Evolutionary conservation across 2,329 filamentous ascomycete species (phyloP).

Genomic region (Niveomyces coronatus): DNA sequence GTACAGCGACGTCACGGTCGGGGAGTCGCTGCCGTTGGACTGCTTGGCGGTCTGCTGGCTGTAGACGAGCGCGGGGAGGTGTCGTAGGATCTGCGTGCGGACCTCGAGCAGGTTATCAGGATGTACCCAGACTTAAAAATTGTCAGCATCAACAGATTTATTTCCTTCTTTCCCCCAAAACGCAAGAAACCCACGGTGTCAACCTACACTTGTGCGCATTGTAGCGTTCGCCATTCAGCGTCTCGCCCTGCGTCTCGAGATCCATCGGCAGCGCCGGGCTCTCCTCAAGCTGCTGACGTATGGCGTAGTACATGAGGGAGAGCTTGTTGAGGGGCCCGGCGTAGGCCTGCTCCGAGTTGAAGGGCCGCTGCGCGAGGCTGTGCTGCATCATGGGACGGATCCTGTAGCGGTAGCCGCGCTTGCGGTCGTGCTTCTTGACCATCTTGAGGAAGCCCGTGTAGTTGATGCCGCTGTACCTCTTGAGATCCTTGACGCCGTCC

Average conservation of each 20-base stretch:
- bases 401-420: slow-evolving; percentile 75
- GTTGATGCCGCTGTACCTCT: slow-evolving; percentile 92
- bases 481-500: slow-evolving; percentile 83
- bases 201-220: slow-evolving; percentile 74
- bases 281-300: slow-evolving; percentile 71
- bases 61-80: slow-evolving; percentile 84
- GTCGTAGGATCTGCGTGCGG: slow-evolving; percentile 88
- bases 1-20: slow-evolving; percentile 89
- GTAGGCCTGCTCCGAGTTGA: slow-evolving; percentile 88
- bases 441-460: slow-evolving; percentile 98
- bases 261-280: slow-evolving; percentile 33
- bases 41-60: slow-evolving; percentile 79
- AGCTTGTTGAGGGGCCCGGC: slow-evolving; percentile 81
- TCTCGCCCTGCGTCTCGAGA: slow-evolving; percentile 43
- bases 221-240: slow-evolving; percentile 60
- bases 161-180: too few relatives aligned
- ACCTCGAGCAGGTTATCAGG: slow-evolving; percentile 92
- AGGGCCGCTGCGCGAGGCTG: slow-evolving; percentile 74
- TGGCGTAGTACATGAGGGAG: slow-evolving; percentile 92
- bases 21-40: slow-evolving; percentile 70
- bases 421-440: slow-evolving; percentile 97
- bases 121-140: slow-evolving; percentile 73
- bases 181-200: too few relatives aligned
- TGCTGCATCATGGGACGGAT: slow-evolving; percentile 88
- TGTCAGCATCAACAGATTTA: slow-evolving; percentile 21